phyloP scores from a whole-genome alignment of 1,284 basidiomycete species.

The Trichosporon sp. region DNA sequence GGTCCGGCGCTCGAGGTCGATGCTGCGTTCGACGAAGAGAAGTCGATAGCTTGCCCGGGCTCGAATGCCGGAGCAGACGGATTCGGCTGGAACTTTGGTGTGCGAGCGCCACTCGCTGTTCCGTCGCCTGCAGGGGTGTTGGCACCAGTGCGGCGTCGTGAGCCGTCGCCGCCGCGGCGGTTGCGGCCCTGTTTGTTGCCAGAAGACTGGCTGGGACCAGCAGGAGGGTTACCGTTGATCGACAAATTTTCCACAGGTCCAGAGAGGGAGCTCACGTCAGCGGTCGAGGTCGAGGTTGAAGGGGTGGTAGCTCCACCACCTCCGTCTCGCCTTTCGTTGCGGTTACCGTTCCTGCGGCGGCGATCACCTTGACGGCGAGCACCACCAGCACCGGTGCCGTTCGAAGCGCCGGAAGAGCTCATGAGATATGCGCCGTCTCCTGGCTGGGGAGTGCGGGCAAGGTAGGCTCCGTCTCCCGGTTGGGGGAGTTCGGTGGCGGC shows the following conservation, averaged over 20 bases:
- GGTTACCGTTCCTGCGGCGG: constrained; percentile 1
- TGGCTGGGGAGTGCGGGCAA: constrained; percentile 15
- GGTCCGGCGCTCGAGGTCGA: neutral
- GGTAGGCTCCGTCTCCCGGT: constrained; percentile 22
- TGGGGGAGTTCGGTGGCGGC: constrained; percentile 7
- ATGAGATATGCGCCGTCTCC: constrained; percentile 20
- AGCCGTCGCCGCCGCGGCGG: neutral
- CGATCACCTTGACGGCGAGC: neutral
- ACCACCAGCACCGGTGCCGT: neutral
- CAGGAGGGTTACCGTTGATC: neutral
- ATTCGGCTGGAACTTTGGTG: constrained; percentile 10
- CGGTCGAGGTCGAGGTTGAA: neutral
- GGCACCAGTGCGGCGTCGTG: neutral
- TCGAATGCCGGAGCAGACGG: constrained; percentile 7
- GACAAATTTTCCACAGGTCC: neutral
- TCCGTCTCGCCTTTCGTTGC: neutral
- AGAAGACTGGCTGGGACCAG: neutral
- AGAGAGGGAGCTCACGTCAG: neutral
- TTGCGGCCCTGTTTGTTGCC: neutral
- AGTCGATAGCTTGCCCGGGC: constrained; percentile 7
- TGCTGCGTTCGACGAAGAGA: neutral
- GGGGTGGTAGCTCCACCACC: neutral
- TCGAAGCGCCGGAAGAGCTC: neutral
- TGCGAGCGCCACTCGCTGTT: neutral
- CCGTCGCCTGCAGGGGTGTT: neutral